Percentiles rank a stretch among this genome's conserved stretches.
phyloP scores from a whole-genome alignment of 2,329 filamentous ascomycete species.

The Botrytis porri region DNA sequence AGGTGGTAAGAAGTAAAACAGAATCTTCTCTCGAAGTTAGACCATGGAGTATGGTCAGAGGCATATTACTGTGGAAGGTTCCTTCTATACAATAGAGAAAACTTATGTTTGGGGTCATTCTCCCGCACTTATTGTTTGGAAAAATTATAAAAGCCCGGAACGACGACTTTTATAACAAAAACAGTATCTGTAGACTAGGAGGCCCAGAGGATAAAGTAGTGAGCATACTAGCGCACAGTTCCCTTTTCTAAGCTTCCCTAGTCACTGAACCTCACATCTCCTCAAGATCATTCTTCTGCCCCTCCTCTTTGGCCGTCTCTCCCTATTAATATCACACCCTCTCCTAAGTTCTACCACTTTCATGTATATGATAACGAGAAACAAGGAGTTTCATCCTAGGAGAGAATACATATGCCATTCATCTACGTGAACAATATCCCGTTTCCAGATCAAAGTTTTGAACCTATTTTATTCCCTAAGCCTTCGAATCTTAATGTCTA shows the following conservation, averaged over 20 bases:
- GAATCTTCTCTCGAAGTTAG: too few relatives aligned
- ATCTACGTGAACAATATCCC: not conserved
- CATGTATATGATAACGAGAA: not conserved
- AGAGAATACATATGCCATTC: not conserved
- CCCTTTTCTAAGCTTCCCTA: not conserved
- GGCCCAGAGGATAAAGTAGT: not conserved
- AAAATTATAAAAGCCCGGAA: not conserved
- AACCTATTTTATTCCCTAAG: not conserved
- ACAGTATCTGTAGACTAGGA: rapidly evolving
- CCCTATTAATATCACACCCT: not conserved
- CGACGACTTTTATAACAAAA: not conserved
- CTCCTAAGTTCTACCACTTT: not conserved
- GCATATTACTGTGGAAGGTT: too few relatives aligned
- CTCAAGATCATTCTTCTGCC: not conserved
- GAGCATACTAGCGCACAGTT: not conserved
- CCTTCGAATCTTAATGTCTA: not conserved
- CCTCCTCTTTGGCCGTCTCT: rapidly evolving
- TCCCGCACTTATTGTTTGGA: not conserved
- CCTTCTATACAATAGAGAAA: too few relatives aligned
- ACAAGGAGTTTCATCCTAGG: rapidly evolving
- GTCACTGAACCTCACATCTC: not conserved
- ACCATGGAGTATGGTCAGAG: too few relatives aligned
- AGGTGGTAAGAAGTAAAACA: too few relatives aligned
- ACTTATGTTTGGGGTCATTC: too few relatives aligned
- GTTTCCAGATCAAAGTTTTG: not conserved